Conservation (phyloP, 306 rosid species). For the Cicer judaicum region DNA sequence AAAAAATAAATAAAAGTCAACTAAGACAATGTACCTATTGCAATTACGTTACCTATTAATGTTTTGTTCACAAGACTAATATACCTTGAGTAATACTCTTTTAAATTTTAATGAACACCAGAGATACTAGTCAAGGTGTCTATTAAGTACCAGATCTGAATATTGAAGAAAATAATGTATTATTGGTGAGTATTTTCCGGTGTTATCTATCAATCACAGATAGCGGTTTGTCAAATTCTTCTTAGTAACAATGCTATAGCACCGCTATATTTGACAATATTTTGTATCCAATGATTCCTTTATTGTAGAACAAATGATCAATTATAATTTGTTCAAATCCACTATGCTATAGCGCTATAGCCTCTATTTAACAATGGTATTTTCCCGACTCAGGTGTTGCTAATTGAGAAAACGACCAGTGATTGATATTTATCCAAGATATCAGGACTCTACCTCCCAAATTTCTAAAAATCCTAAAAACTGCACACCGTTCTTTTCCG, state of each 20-base stretch:
- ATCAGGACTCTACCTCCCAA: not conserved
- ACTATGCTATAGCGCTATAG: too few species aligned
- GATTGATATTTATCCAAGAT: not conserved
- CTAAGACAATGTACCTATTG: not conserved
- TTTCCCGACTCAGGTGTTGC: not conserved
- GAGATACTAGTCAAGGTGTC: slow-evolving; percentile 9
- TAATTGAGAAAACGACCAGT: not conserved
- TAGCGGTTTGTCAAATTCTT: too few species aligned
- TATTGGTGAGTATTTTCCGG: not conserved
- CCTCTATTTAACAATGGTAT: not conserved
- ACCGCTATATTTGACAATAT: too few species aligned
- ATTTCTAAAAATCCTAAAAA: not conserved
- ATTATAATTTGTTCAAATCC: too few species aligned
- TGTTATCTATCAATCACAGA: too few species aligned
- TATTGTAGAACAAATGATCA: too few species aligned
- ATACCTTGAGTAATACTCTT: slow-evolving; percentile 12
- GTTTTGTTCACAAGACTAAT: not conserved
- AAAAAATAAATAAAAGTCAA: too few species aligned
- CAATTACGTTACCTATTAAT: not conserved
- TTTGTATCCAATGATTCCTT: too few species aligned
- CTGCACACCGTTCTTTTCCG: not conserved
- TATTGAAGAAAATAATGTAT: not conserved
- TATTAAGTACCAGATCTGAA: not conserved
- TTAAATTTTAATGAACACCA: slow-evolving; percentile 18
- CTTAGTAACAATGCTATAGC: too few species aligned